Evolutionary conservation across 2,329 filamentous ascomycete genomes (phyloP), one percentile per base, ranked within the genome.

Genomic region (Rhytidhysteron rufulum): DNA sequence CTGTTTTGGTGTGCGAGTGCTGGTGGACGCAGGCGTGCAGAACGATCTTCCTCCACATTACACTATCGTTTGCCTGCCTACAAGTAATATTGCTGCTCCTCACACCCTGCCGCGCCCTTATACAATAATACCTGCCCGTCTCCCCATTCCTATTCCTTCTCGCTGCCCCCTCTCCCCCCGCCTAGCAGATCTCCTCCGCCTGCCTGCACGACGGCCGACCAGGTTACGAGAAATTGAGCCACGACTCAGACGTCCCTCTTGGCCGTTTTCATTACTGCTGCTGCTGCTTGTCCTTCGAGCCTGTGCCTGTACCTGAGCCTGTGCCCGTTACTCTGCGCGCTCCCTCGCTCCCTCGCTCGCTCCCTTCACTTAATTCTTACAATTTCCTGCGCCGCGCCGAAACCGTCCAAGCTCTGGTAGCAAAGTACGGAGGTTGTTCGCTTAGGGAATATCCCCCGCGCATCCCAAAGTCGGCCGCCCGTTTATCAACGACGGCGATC

Each of bases 161-260:
- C 44, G 54, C 57, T 49, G 47, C 50, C 58, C 53, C 59, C 58
- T 54, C 53, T 51, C 47, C 53, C 52, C 58, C 58, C 57, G 54
- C 59, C 51, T 56, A 58, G 53, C 47, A 57, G 53, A 58, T 58
- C 56, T 45, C 45, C 49, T 36, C 58, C 54, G 46, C 49, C 42
- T 50, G 50, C 48, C 50, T 54, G 13, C 24, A 27, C 24, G 24
- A 27, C 13, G 13, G 13, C 24, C 7, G 24, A 27, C 7, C 24
- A 27, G 13, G 13, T 27, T 27, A 8, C 24, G 13, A 27, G n/a
- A n/a, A n/a, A n/a, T n/a, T n/a, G n/a, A n/a, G n/a, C n/a, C n/a
- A n/a, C n/a, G n/a, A n/a, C n/a, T n/a, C n/a, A n/a, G n/a, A n/a
- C n/a, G n/a, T n/a, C n/a, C n/a, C n/a, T n/a, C n/a, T n/a, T n/a